Evolutionary conservation across 768 basidiomycete species (phyloP), one percentile per base, ranked within the genome.

Genomic region (Tulasnella sp.): DNA sequence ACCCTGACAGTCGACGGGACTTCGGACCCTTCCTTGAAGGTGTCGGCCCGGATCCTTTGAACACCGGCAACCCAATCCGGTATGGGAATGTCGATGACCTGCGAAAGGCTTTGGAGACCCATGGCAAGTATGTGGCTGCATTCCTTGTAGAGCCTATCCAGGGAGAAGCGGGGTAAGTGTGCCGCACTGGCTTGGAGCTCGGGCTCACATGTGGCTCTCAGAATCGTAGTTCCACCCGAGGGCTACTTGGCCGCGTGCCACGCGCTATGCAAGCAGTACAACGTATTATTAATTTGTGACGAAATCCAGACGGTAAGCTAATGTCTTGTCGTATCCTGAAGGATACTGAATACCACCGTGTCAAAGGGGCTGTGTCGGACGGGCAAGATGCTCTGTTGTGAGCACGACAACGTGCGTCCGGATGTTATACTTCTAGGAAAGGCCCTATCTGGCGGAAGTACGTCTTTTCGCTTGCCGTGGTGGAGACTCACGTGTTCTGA

Each of bases 101-200:
- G n/a, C 79, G 83, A 67, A 74, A 75, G 9, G 94, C 89, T 4
- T 69, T 99, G 29, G 82, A 87, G 59, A 67, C 82, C 35, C 75
- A 92, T 67, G 92, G 94, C 7, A 70, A 83, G 60, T 76, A 86
- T 58, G 81, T 88, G 23, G 96, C 93, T 5, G 94, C 88, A 1
- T 92, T 99, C 74, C 75, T 99, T 56, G 78, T 99, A 2, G 96
- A 99, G 71, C 96, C 96, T 4, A 98, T 99, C 61, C 96, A 99
- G 68, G 94, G 94, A n/a, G 94, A 97, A 71, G 94, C 94, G 15
- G 93, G 91, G 88, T 90, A 67, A 42, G 86, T 73, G 6, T 9
- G 6, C 36, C 62, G 34, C 46, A 7, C 37, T 35, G 15, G 53
- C 19, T 27, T n/a, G 21, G 17, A 23, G 15, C 17, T 7, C 4